Conservation (phyloP, 2,329 filamentous ascomycete genomes). For the Sporothrix sp. region DNA sequence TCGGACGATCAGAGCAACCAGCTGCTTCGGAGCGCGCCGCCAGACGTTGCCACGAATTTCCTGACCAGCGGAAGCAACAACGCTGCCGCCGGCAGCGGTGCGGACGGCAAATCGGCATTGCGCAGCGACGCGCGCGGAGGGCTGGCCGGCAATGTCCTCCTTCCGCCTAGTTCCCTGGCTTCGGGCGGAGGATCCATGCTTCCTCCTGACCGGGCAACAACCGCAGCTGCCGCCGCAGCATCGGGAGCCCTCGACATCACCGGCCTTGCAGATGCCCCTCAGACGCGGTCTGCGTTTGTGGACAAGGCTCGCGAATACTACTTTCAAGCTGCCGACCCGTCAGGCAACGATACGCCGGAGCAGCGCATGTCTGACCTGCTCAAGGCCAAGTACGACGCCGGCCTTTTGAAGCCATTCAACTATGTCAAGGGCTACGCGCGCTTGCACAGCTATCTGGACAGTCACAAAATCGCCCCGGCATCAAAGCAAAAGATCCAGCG, state of each 20-base stretch:
- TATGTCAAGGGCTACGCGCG: constrained; percentile 94
- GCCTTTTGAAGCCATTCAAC: constrained; percentile 91
- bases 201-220: constrained; percentile 34
- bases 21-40: constrained; percentile 32
- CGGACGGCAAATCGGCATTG: constrained; percentile 21
- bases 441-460: constrained; percentile 83
- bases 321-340: constrained; percentile 90
- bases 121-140: constrained; percentile 3
- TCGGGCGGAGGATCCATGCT: constrained; percentile 43
- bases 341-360: constrained; percentile 74
- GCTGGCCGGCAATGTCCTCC: constrained; percentile 22
- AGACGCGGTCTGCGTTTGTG: constrained; percentile 30
- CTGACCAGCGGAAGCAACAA: constrained; percentile 32
- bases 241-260: constrained; percentile 4
- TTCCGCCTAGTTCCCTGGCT: constrained; percentile 26
- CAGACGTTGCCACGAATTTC: constrained; percentile 41
- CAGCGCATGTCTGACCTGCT: constrained; percentile 92
- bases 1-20: constrained; percentile 51
- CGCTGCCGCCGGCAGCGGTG: constrained; percentile 26
- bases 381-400: constrained; percentile 91
- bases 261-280: background rate
- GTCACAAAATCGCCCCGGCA: constrained; percentile 61
- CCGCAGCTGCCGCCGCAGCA: background rate
- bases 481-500: constrained; percentile 87
- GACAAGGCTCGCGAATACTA: constrained; percentile 85